These are phyloP conservation scores for Thermochaetoides thermophila DNA, from an alignment of 495 filamentous ascomycete genomes.

Conservation along the genomic window DNA sequence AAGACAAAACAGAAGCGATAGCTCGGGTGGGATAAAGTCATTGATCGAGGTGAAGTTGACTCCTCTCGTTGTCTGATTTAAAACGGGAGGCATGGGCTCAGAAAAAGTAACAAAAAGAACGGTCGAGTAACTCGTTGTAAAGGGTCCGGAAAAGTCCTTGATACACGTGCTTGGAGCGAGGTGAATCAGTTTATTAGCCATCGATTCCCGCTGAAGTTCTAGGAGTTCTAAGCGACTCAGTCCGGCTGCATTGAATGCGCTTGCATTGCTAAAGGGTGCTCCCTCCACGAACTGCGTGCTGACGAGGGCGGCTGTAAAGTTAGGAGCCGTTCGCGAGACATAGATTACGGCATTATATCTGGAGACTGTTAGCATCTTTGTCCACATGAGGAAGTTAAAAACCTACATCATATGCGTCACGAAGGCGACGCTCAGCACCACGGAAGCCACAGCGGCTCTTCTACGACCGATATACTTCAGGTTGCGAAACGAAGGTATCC, in stretches of 20 bases:
- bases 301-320: constrained; percentile 24
- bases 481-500: constrained; percentile 36
- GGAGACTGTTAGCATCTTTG: not conserved
- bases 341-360: constrained; percentile 35
- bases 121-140: constrained; percentile 17
- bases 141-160: constrained; percentile 16
- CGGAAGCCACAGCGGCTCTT: constrained; percentile 23
- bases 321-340: constrained; percentile 19
- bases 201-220: constrained; percentile 19
- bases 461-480: constrained; percentile 26
- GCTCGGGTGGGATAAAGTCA: constrained; percentile 4
- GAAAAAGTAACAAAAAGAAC: constrained; percentile 22
- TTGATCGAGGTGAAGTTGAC: not conserved
- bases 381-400: not conserved
- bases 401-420: constrained; percentile 29
- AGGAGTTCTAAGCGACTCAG: constrained; percentile 22
- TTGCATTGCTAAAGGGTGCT: constrained; percentile 22
- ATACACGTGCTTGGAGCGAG: constrained; percentile 15
- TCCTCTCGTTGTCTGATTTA: constrained; percentile 15
- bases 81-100: constrained; percentile 16
- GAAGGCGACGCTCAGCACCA: constrained; percentile 21
- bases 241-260: constrained; percentile 15
- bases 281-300: constrained; percentile 23
- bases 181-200: constrained; percentile 12
- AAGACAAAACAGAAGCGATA: constrained; percentile 26